Percentiles rank a stretch among this genome's conserved stretches.
Evolutionary conservation across 2,329 filamentous ascomycete species (phyloP).

Genomic region (Mollisia scopiformis): DNA sequence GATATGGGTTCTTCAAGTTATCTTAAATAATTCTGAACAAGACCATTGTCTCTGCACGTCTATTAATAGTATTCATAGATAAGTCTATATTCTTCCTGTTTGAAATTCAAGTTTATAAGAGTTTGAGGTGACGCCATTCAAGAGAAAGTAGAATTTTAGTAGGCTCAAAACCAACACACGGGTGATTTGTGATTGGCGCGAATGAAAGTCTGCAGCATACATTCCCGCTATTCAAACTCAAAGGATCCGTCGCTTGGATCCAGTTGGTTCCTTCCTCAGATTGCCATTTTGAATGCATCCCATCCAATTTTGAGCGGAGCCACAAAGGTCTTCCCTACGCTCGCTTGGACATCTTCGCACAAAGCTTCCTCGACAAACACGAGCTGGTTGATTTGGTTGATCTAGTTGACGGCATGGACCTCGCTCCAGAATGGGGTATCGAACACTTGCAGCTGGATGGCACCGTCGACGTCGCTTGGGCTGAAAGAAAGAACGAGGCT

Average conservation of each 20-base stretch:
- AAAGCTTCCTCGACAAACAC: conserved; percentile 30
- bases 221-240: conserved; percentile 33
- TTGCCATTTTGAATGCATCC: conserved; percentile 22
- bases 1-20: no score
- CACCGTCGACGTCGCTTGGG: background rate
- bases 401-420: conserved; percentile 30
- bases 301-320: conserved; percentile 25
- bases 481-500: background rate
- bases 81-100: no score
- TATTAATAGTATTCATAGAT: no score
- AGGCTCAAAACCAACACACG: no score
- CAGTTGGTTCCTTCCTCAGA: conserved; percentile 4
- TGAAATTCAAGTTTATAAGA: no score
- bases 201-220: background rate
- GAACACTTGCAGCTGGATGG: conserved; percentile 10
- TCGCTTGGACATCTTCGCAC: conserved; percentile 21
- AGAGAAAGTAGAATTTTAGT: no score
- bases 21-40: no score
- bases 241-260: conserved; percentile 4
- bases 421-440: conserved; percentile 27
- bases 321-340: conserved; percentile 26
- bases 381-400: conserved; percentile 21
- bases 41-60: no score
- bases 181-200: no score
- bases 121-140: no score